Conservation (phyloP, 169 alveolate genomes). For the Plasmodium fragile region DNA sequence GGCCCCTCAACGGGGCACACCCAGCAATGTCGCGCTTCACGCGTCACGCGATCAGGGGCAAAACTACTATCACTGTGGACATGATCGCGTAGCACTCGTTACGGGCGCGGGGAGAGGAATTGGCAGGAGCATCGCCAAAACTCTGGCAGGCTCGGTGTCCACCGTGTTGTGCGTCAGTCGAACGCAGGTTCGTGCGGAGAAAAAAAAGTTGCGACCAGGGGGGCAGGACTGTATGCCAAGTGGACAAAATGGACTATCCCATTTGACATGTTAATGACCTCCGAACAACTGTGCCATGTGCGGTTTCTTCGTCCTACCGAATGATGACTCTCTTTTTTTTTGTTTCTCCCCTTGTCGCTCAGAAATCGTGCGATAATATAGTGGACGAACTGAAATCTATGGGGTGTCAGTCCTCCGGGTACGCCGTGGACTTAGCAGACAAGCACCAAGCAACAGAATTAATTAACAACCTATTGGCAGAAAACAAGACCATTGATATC, state of each 20-base stretch:
- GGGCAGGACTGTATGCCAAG: not conserved
- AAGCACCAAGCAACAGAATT: slow-evolving; percentile 70
- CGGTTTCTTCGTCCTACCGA: not conserved
- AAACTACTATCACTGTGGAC: slow-evolving; percentile 74
- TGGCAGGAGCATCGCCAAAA: slow-evolving; percentile 79
- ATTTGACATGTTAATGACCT: not conserved
- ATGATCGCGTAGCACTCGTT: slow-evolving; percentile 79
- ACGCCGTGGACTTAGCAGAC: slow-evolving; percentile 80
- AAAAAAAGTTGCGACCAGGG: not conserved
- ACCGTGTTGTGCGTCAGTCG: slow-evolving; percentile 78
- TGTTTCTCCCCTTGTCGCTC: not conserved
- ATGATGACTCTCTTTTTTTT: not conserved
- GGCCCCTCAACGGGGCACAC: slow-evolving; percentile 5
- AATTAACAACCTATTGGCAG: slow-evolving; percentile 57
- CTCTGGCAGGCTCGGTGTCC: slow-evolving; percentile 78
- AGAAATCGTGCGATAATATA: slow-evolving; percentile 81
- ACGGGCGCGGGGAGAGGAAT: slow-evolving; percentile 85
- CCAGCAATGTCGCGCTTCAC: not conserved
- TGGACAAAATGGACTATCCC: not conserved
- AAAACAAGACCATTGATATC: slow-evolving; percentile 89
- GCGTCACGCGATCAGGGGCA: not conserved
- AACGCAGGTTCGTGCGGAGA: slow-evolving; percentile 62
- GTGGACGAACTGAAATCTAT: slow-evolving; percentile 72
- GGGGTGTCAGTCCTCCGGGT: slow-evolving; percentile 75
- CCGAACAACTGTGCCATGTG: not conserved